Conservation (phyloP, 148 eudicot species). For the Nepenthes mirabilis region DNA sequence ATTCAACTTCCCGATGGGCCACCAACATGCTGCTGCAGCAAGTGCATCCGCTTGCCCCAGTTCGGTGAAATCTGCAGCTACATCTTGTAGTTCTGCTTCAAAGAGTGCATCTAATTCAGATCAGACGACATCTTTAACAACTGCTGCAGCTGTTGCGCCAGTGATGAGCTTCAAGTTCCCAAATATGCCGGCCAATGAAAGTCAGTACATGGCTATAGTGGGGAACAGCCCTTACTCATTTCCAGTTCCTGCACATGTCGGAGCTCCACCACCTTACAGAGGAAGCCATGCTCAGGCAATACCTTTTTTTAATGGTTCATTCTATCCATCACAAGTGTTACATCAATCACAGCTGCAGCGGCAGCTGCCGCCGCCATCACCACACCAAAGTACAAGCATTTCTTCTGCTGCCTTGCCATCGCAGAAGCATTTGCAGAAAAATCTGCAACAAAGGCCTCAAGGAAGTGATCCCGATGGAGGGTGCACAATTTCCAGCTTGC, state of each 20-base stretch:
- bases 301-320: slow-evolving; percentile 73
- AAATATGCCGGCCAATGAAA: slow-evolving; percentile 47
- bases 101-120: slow-evolving; percentile 23
- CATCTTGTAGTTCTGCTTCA: slow-evolving; percentile 22
- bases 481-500: slow-evolving; percentile 32
- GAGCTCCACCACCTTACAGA: slow-evolving; percentile 52
- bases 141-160: slow-evolving; percentile 30
- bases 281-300: slow-evolving; percentile 53
- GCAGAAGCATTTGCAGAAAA: slow-evolving; percentile 62
- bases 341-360: slow-evolving; percentile 81
- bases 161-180: slow-evolving; percentile 84
- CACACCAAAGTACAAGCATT: slow-evolving; percentile 42
- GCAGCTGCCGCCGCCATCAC: slow-evolving; percentile 31
- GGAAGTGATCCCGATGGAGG: slow-evolving; percentile 27
- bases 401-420: slow-evolving; percentile 61
- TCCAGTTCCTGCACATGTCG: slow-evolving; percentile 65
- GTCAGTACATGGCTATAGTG: slow-evolving; percentile 66
- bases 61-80: slow-evolving; percentile 29
- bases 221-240: slow-evolving; percentile 58
- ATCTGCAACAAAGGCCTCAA: slow-evolving; percentile 51
- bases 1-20: slow-evolving; percentile 76
- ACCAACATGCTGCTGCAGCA: slow-evolving; percentile 59
- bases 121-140: slow-evolving; percentile 19
- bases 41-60: slow-evolving; percentile 38
- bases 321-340: slow-evolving; percentile 75